Evolutionary conservation across 169 alveolate species (phyloP).

Genomic region (Plasmodium cynomolgi): DNA sequence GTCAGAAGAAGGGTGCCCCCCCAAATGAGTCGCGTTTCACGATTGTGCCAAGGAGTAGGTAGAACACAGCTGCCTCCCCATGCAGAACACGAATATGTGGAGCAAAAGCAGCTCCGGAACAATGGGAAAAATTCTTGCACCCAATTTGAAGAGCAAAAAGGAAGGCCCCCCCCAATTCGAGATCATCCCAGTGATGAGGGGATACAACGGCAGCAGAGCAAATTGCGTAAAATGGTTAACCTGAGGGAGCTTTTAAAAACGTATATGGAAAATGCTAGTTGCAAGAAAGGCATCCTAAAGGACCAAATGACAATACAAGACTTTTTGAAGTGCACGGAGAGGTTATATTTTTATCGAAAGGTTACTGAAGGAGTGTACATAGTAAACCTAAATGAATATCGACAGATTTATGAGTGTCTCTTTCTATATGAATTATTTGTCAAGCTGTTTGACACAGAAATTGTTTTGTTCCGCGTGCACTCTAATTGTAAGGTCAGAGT

Average conservation of each 20-base stretch:
- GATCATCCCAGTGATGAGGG: background rate
- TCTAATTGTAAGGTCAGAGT: background rate
- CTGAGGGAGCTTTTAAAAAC: background rate
- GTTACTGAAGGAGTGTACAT: slow-evolving; percentile 63
- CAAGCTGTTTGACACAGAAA: background rate
- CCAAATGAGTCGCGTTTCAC: background rate
- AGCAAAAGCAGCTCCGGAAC: background rate
- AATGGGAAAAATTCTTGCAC: background rate
- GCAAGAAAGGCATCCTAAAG: background rate
- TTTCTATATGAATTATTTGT: slow-evolving; percentile 9
- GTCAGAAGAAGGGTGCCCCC: background rate
- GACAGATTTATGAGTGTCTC: slow-evolving; percentile 46
- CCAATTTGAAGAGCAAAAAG: background rate
- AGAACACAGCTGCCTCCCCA: background rate
- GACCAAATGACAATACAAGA: slow-evolving; percentile 2
- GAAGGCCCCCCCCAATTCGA: background rate
- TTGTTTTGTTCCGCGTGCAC: background rate
- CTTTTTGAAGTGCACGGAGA: slow-evolving; percentile 25
- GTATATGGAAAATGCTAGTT: background rate
- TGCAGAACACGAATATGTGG: background rate
- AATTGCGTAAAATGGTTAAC: background rate
- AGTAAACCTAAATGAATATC: slow-evolving; percentile 30
- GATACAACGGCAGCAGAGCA: background rate
- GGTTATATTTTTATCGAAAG: slow-evolving; percentile 30
- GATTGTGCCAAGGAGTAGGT: background rate